Evolutionary conservation across 441 rosid genomes (phyloP).

Genomic region (Erysimum cheiri): DNA sequence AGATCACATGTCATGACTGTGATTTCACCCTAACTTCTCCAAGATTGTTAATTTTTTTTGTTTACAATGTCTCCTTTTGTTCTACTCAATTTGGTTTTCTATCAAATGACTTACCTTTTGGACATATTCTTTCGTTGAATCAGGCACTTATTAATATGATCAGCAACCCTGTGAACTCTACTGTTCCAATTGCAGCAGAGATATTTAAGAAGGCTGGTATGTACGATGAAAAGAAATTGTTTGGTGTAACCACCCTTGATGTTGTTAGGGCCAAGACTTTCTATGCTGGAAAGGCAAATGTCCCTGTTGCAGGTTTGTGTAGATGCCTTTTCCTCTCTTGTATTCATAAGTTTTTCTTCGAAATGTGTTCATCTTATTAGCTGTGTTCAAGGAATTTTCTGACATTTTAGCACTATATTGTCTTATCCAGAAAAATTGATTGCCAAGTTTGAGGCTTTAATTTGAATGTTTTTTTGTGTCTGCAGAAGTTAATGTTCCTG

Average conservation of each 20-base stretch:
- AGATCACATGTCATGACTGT: neutral
- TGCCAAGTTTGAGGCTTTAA: neutral
- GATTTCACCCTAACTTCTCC: neutral
- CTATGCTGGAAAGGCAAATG: conserved; percentile 89
- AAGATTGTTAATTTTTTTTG: neutral
- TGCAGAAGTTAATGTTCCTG: conserved; percentile 89
- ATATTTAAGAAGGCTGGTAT: conserved; percentile 96
- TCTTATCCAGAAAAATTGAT: neutral
- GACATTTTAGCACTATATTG: neutral
- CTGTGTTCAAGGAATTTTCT: neutral
- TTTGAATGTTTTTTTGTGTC: conserved; percentile 22
- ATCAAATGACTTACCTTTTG: conserved; percentile 4
- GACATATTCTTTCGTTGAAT: conserved; percentile 17
- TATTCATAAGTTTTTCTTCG: neutral
- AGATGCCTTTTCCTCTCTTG: neutral
- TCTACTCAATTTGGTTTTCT: neutral
- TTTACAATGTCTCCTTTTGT: neutral
- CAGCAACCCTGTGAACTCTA: conserved; percentile 97
- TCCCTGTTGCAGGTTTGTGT: conserved; percentile 74
- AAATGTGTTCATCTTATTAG: neutral
- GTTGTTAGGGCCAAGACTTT: conserved; percentile 96
- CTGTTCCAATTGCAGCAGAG: conserved; percentile 96
- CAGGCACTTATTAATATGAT: conserved; percentile 94
- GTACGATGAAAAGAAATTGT: conserved; percentile 75
- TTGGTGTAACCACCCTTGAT: conserved; percentile 96